Evolutionary conservation across 1,284 basidiomycete genomes (phyloP), one percentile per base, ranked within the genome.

Genomic region (Mycena sp.): DNA sequence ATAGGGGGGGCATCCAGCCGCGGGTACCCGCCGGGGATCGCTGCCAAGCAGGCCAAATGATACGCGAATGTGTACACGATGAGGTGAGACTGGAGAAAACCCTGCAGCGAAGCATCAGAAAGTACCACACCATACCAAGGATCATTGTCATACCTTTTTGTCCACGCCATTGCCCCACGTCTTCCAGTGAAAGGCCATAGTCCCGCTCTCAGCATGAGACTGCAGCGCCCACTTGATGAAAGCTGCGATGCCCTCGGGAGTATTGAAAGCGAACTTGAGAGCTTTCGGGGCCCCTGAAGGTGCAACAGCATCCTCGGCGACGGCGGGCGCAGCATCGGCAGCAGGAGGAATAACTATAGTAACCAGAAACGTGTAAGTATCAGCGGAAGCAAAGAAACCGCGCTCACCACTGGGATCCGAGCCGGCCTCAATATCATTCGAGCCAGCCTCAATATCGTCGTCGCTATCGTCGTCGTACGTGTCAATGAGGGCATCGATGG

Each of bases 111-210:
- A 10, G 37, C 21, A 50, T 41, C 32, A 50, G 28, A n/a, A 38
- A 3, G 28, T 21, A 48, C 14, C 14, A 3, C 6, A 10, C 11
- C 26, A 35, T 7, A 17, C 17, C 7, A 21, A 12, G 38, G 16
- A 40, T 30, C 19, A 38, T 9, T 14, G 32, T 9, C 35, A 6
- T 17, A 53, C 51, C 44, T 55, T 40, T 29, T 61, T 61, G 2
- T 61, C 44, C 2, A 38, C 17, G 3, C 58, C 50, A 23, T 23
- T 10, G 6, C 44, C 52, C 59, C 59, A 61, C 2, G 10, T 32
- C 19, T 55, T 48, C 52, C 59, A 61, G 4, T 61, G 59, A 38
- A 54, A 55, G 0, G 59, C 19, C 28, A 40, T 54, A 14, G 44
- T 54, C 4, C 37, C 28, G 30, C 19, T 25, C 2, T 19, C 35